Percentiles rank a stretch among this genome's conserved stretches.
phyloP scores from a whole-genome alignment of 192 early-diverging fungal genomes.

The Haplosporangium gracile region DNA sequence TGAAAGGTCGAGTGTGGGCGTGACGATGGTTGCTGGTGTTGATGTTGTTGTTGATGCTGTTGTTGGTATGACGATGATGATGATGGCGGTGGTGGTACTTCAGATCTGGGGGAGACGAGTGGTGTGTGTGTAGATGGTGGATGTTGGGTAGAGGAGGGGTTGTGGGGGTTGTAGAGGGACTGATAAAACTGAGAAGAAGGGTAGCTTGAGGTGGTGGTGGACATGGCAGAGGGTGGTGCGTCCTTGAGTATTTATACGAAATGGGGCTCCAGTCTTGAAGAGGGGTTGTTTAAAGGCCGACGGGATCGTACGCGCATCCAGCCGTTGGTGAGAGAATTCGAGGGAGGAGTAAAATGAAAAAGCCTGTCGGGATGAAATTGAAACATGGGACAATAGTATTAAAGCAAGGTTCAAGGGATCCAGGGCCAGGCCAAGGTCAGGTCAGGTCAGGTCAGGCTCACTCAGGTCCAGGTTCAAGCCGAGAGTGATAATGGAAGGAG shows the following conservation, averaged over 20 bases:
- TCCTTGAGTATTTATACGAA: conserved; percentile 42
- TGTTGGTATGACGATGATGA: neutral
- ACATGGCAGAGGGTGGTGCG: conserved; percentile 30
- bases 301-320: conserved; percentile 24
- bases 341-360: conserved; percentile 8
- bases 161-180: conserved; percentile 24
- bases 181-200: conserved; percentile 37
- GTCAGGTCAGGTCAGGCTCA: conserved; percentile 10
- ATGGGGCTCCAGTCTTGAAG: conserved; percentile 7
- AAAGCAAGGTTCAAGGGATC: conserved; percentile 2
- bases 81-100: neutral
- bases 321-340: conserved; percentile 2
- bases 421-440: neutral
- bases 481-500: neutral
- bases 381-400: conserved; percentile 19
- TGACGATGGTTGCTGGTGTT: neutral
- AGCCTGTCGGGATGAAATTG: conserved; percentile 1
- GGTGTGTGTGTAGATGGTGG: neutral
- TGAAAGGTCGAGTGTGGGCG: conserved; percentile 17
- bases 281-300: neutral
- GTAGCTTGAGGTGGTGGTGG: conserved; percentile 48
- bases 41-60: conserved; percentile 15
- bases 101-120: neutral
- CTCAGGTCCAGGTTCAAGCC: conserved; percentile 8
- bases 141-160: conserved; percentile 14